phyloP scores from a whole-genome alignment of 495 filamentous ascomycete genomes.

The Apodospora peruviana region DNA sequence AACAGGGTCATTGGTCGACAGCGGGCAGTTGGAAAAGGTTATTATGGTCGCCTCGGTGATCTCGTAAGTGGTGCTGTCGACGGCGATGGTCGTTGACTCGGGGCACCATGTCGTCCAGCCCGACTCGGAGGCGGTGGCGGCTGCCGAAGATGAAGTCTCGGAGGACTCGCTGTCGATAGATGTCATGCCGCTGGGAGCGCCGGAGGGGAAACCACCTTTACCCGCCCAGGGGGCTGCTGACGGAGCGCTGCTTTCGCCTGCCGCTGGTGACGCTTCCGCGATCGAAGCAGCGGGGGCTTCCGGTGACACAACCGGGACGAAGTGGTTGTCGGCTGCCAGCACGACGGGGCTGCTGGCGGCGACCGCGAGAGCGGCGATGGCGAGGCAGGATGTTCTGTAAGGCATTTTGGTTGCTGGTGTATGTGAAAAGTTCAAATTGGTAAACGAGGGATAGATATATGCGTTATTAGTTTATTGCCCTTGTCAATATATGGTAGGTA shows the following conservation, averaged over 20 bases:
- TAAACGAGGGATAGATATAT: too few relatives aligned
- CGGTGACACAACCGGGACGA: not conserved
- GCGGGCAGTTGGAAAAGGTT: not conserved
- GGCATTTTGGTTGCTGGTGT: not conserved
- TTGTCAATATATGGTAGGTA: too few relatives aligned
- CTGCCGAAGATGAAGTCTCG: too few relatives aligned
- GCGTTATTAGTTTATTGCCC: too few relatives aligned
- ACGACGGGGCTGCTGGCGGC: not conserved
- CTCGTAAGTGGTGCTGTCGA: not conserved
- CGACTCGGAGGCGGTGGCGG: not conserved
- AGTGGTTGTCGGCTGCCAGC: not conserved
- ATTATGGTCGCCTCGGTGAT: not conserved
- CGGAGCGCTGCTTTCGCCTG: not conserved
- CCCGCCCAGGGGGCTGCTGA: not conserved
- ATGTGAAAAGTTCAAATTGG: too few relatives aligned
- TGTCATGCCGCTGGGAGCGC: too few relatives aligned
- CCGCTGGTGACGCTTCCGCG: too few relatives aligned
- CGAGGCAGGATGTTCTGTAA: not conserved
- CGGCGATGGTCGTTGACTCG: not conserved
- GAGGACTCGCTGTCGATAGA: not conserved
- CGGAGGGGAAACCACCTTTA: not conserved
- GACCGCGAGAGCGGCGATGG: not conserved
- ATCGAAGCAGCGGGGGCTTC: not conserved
- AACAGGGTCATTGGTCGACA: not conserved
- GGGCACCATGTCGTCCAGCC: not conserved